Base-by-base conservation (phyloP, 2,329 filamentous ascomycete species). In the Cordyceps militaris region DNA sequence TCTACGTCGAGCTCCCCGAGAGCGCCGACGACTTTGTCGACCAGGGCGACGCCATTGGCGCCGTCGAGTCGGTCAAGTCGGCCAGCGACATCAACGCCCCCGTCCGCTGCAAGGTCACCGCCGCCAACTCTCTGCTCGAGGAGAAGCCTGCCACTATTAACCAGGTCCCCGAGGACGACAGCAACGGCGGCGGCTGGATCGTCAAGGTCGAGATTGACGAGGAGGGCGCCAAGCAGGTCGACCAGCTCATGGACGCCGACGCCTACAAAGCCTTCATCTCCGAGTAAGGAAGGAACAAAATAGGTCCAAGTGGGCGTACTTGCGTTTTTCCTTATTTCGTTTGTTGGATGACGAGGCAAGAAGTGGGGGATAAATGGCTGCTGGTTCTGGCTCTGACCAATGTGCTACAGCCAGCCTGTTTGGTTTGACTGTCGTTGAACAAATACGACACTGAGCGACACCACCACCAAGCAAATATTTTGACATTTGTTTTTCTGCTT, bases 41-140 rank as follows among this genome's bases (percentile, higher is more conserved):
- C 59, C 82, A 85, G 58, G 91, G 91, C 67, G 93, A 97, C 70
- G 81, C 88, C 63, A 88, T 97, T 65, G 94, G 94, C 64, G 91
- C 93, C 60, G 93, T 99, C 66, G 94, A 99, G 79, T 97, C 91
- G 3, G 94, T 99, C 74, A 99, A 99, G 81, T 94, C 88, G 62
- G 94, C 94, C n/a, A 93, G 90, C 62, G 94, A 99, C 72, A 96
- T 99, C 79, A 88, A 96, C 76, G 86, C 91, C 14, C 94, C 94
- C 19, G 82, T 97, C 64, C 76, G 81, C 54, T 93, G 93, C 69
- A 88, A 77, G 65, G 84, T 99, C 61, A 80, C 83, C 38, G 83
- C 87, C 68, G 79, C 86, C 67, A 99, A 99, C 77, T 69, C 70
- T 11, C 69, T 78, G 60, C 81, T 99, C 61, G 89, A 95, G 73